Evolutionary conservation across 139 green algal species (phyloP).

Genomic region (Zygnema circumcarinatum): DNA sequence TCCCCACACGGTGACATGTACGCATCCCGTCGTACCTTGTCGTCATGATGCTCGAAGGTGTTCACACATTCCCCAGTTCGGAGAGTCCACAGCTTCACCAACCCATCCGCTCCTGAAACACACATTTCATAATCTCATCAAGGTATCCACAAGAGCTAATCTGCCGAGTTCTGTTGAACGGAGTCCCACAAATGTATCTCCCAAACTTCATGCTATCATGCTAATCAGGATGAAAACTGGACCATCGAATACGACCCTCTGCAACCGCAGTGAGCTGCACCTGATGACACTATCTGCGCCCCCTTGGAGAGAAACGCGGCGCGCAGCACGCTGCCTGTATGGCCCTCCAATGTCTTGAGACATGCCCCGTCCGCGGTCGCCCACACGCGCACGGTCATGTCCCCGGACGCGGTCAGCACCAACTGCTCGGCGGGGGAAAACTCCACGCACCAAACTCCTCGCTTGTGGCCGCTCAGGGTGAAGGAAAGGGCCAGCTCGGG

Average conservation of each 20-base stretch:
- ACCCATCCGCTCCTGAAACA: conserved; percentile 80
- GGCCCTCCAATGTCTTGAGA: conserved; percentile 91
- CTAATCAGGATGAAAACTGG: not conserved
- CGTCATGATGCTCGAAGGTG: conserved; percentile 94
- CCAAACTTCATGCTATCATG: no score
- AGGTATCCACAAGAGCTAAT: not conserved
- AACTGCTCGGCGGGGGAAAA: conserved; percentile 87
- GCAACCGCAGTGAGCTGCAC: not conserved
- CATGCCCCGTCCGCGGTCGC: conserved; percentile 79
- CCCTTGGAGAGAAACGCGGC: conserved; percentile 79
- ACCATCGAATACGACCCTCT: not conserved
- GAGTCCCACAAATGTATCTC: not conserved
- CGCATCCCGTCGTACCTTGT: conserved; percentile 81
- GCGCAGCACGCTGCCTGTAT: conserved; percentile 85
- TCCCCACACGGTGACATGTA: not conserved
- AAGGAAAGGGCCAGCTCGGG: conserved; percentile 74
- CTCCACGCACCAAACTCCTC: conserved; percentile 89
- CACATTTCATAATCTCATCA: conserved; percentile 7
- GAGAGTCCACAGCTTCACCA: conserved; percentile 95
- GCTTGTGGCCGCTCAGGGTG: conserved; percentile 80
- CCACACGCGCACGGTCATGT: conserved; percentile 92
- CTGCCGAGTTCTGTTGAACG: not conserved
- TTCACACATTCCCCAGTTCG: conserved; percentile 75
- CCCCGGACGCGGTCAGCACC: conserved; percentile 72
- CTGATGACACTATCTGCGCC: conserved; percentile 70